Base-by-base conservation (phyloP, 139 green algal species). In the Volvox africanus region DNA sequence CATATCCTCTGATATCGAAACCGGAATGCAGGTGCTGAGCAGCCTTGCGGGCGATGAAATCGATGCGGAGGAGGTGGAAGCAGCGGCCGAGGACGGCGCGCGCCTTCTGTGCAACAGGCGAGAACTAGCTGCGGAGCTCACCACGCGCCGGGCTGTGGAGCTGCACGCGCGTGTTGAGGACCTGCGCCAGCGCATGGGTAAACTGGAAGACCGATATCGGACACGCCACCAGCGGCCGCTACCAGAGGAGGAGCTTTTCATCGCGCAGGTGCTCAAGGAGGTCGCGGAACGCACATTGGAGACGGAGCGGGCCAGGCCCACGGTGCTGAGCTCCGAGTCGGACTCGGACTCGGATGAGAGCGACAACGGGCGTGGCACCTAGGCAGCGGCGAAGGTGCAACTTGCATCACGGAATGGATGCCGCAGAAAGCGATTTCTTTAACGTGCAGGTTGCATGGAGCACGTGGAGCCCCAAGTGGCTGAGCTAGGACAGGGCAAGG, bases 231-330 rank as follows among this genome's bases (percentile, higher is more conserved):
- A 61, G 71, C 71, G 86, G 69, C 86, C 86, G 19, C 73, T 90
- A 19, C 86, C 86, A 9, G 86, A 90, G 50, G 86, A 90, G 44
- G 86, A 90, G 86, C 86, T 90, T 3, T 90, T 90, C 86, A 90
- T 90, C 2, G 86, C 86, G 19, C 86, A 90, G 73, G 86, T 90
- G 73, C 67, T 90, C 19, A 90, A 90, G 86, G 86, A 90, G 73
- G 86, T 90, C 20, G 50, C 86, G 20, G 86, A 90, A 75, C 86
- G 86, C 28, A 71, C 71, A 9, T 24, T 90, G 50, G 86, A 90
- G 73, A 55, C 86, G 50, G 86, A 90, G 86, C 71, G 73, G 21
- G 50, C 73, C 20, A 83, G 75, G 50, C 86, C 73, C 30, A 75
- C 50, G 9, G 84, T 55, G 0, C 68, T 80, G 26, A 89, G 68